A percentile compares a stretch with the other conserved stretches of the same genome.
phyloP scores from a whole-genome alignment of 768 basidiomycete species.

The Xerocomellus dryophilus region DNA sequence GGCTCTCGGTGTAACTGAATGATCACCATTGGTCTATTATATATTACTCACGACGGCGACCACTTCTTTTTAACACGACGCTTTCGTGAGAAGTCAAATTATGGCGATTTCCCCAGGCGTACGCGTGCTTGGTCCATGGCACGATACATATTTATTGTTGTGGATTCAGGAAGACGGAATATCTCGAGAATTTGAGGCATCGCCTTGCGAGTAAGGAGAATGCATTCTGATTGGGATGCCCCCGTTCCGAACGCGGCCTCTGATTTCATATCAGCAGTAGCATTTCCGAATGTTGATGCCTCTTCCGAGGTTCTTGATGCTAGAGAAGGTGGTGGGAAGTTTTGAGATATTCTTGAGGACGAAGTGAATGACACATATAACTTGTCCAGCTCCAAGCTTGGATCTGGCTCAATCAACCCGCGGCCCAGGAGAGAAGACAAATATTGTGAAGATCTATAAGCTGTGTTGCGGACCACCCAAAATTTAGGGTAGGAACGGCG shows the following conservation, averaged over 20 bases:
- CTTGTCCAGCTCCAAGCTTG: slow-evolving; percentile 51
- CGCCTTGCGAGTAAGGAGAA: slow-evolving; percentile 52
- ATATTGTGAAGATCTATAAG: slow-evolving; percentile 69
- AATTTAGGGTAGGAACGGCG: neutral
- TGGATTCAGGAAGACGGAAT: slow-evolving; percentile 45
- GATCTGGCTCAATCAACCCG: slow-evolving; percentile 54
- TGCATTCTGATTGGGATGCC: slow-evolving; percentile 20
- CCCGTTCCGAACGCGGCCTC: neutral
- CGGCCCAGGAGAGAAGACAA: slow-evolving; percentile 56
- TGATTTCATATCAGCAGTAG: neutral
- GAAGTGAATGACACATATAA: slow-evolving; percentile 45
- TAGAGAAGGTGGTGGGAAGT: slow-evolving; percentile 4
- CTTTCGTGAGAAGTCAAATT: neutral
- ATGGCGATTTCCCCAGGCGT: slow-evolving; percentile 25
- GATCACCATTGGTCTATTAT: neutral
- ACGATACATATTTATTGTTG: slow-evolving; percentile 53
- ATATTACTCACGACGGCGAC: slow-evolving; percentile 11
- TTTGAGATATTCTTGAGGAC: slow-evolving; percentile 11
- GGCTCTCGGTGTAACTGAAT: neutral
- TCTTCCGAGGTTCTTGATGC: slow-evolving; percentile 12
- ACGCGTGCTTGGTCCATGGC: slow-evolving; percentile 58
- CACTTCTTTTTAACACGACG: neutral
- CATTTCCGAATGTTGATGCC: neutral
- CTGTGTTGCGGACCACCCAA: slow-evolving; percentile 32
- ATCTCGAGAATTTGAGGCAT: slow-evolving; percentile 48